Percentiles rank a stretch among this genome's conserved stretches.
phyloP scores from a whole-genome alignment of 352 stramenopile species.

The Globisporangium orthogonon region DNA sequence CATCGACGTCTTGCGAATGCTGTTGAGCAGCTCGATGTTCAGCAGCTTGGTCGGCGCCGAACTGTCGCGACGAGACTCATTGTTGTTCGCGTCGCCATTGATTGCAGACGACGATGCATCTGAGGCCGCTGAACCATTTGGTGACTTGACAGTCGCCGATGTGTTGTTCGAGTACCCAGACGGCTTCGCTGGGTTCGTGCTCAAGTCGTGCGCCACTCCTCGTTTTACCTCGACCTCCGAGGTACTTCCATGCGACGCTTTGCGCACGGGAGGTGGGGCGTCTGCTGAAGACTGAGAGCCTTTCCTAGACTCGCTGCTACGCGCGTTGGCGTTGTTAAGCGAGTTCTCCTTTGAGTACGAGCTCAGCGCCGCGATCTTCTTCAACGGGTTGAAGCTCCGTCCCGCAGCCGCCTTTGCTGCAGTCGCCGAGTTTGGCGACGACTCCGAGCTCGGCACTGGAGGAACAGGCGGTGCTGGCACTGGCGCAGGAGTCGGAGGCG shows the following conservation, averaged over 20 bases:
- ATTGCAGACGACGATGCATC: background rate
- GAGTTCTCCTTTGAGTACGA: constrained; percentile 40
- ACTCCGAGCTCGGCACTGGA: constrained; percentile 15
- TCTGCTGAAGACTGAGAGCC: constrained; percentile 18
- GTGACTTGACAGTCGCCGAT: constrained; percentile 6
- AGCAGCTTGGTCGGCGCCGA: constrained; percentile 27
- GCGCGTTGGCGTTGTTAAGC: constrained; percentile 27
- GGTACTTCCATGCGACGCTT: constrained; percentile 6
- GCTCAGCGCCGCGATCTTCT: constrained; percentile 49
- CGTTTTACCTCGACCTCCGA: constrained; percentile 37
- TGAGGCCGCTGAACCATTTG: background rate
- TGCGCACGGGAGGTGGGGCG: constrained; percentile 12
- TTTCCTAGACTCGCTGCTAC: constrained; percentile 13
- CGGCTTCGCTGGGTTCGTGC: background rate
- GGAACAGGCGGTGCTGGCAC: background rate
- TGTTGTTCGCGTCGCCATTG: constrained; percentile 16
- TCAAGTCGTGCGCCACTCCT: constrained; percentile 19
- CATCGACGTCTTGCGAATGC: constrained; percentile 31
- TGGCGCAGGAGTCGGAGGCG: constrained; percentile 14
- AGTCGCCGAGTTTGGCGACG: constrained; percentile 1
- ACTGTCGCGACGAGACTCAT: background rate
- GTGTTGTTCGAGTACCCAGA: constrained; percentile 7
- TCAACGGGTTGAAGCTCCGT: constrained; percentile 52
- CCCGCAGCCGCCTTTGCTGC: constrained; percentile 5
- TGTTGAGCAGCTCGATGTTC: constrained; percentile 30